Conservation (phyloP, 163 green algal genomes). For the Scenedesmus sp. region DNA sequence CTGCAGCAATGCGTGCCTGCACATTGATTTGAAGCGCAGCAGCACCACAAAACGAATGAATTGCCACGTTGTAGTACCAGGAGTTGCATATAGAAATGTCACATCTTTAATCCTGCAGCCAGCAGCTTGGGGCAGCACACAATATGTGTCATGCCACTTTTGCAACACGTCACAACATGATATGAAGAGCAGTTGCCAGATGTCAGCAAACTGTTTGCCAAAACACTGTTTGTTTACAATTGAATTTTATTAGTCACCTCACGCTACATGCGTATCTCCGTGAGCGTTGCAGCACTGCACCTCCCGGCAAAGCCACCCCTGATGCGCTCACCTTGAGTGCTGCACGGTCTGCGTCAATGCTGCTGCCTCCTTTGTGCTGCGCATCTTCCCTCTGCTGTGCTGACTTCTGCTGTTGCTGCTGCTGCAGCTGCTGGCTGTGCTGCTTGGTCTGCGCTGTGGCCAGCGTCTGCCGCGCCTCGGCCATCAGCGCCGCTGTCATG, state of each 20-base stretch:
- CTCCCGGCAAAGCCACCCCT: neutral
- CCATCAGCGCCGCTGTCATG: slow-evolving; percentile 3
- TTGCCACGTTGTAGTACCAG: neutral
- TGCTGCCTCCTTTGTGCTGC: neutral
- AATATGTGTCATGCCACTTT: no score
- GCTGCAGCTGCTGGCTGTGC: neutral
- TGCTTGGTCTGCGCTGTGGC: slow-evolving; percentile 9
- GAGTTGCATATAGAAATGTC: no score
- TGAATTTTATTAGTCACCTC: no score
- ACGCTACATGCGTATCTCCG: neutral
- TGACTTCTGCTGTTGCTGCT: neutral
- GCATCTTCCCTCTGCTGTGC: neutral
- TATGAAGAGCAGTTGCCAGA: no score
- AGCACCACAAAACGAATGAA: neutral
- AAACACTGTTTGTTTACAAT: no score
- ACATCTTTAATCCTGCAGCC: no score
- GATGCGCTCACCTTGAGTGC: neutral
- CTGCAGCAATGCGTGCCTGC: slow-evolving; percentile 9
- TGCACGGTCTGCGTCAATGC: neutral
- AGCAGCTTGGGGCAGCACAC: no score
- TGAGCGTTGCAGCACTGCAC: neutral
- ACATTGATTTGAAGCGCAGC: neutral
- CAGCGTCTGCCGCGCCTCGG: neutral
- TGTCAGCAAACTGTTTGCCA: no score
- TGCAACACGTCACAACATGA: no score